phyloP scores from a whole-genome alignment of 495 filamentous ascomycete genomes.

The Aspergillus cristatus region DNA sequence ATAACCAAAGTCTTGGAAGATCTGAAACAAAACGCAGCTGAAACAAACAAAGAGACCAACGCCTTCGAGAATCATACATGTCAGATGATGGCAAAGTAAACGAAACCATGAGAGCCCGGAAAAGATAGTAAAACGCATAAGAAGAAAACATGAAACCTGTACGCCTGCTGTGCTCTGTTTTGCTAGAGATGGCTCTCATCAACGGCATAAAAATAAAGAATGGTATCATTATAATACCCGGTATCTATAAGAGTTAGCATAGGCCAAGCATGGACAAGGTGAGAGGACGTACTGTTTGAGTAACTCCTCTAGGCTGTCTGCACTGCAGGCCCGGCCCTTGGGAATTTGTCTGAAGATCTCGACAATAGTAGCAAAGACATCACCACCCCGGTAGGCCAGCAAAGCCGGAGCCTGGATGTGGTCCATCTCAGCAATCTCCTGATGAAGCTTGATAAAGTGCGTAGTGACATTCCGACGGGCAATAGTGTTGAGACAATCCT shows the following conservation, averaged over 20 bases:
- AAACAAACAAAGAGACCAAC: no score
- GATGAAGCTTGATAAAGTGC: conserved; percentile 86
- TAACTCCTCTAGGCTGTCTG: conserved; percentile 50
- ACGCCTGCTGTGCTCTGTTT: no score
- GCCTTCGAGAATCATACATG: no score
- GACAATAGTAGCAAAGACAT: conserved; percentile 83
- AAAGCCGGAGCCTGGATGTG: conserved; percentile 80
- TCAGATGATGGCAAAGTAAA: no score
- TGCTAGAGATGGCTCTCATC: no score
- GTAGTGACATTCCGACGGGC: conserved; percentile 58
- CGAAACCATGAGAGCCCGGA: no score
- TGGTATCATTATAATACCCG: conserved; percentile 1
- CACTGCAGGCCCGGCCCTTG: conserved; percentile 48
- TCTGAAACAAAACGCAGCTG: no score
- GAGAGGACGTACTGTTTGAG: conserved; percentile 51
- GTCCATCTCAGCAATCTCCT: conserved; percentile 91
- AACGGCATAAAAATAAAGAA: no score
- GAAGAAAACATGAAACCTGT: no score
- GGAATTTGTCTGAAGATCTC: conserved; percentile 83
- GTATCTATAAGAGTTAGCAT: background rate
- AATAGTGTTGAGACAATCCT: conserved; percentile 64
- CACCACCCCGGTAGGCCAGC: conserved; percentile 78
- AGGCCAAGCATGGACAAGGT: background rate
- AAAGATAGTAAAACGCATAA: no score
- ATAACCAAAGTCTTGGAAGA: no score